Percentiles rank a stretch among this genome's conserved stretches.
Evolutionary conservation across 2,329 filamentous ascomycete genomes (phyloP).

Genomic region (Septoria petroselini): DNA sequence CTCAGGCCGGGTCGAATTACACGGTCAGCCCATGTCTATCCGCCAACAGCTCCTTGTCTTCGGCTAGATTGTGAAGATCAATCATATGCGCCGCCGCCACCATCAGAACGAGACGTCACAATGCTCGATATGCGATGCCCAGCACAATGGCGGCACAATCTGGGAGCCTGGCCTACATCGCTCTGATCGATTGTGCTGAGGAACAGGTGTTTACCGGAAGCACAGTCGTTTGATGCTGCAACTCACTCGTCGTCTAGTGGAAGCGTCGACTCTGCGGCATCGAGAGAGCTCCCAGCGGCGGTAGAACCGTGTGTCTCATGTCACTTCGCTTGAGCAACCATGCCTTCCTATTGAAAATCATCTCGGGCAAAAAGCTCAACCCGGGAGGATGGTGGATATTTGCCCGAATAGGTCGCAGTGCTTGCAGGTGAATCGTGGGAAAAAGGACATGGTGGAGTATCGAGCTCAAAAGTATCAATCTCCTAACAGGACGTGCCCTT

Average conservation of each 20-base stretch:
- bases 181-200: background rate
- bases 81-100: too few species aligned
- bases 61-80: conserved; percentile 2
- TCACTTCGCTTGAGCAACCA: background rate
- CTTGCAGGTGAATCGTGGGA: conserved; percentile 4
- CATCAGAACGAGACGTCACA: background rate
- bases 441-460: background rate
- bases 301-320: background rate
- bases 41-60: background rate
- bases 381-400: background rate
- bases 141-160: background rate
- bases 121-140: conserved; percentile 2
- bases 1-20: conserved; percentile 10
- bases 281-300: background rate
- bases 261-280: background rate
- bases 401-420: background rate
- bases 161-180: background rate
- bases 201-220: background rate
- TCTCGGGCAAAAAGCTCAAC: conserved; percentile 8
- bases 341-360: conserved; percentile 13
- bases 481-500: conserved; percentile 1
- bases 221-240: background rate
- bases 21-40: conserved; percentile 8
- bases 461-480: conserved; percentile 8
- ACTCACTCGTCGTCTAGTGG: background rate